Evolutionary conservation across 2,329 filamentous ascomycete species (phyloP), one percentile per base, ranked within the genome.

Genomic region (Atkinsonella texensis): DNA sequence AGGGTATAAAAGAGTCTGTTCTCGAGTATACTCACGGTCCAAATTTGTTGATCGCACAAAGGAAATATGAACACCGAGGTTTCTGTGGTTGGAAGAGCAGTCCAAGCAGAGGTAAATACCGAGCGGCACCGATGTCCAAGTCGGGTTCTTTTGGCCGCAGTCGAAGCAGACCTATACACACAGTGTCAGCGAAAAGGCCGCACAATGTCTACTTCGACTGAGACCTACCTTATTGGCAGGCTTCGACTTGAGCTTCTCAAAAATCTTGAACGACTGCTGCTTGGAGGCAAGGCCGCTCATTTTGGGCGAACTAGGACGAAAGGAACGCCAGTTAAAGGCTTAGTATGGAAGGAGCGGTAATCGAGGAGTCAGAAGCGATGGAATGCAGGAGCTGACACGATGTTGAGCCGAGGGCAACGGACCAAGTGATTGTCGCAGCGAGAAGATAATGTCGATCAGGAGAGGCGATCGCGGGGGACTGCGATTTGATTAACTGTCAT

Each of bases 21-120:
- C 32, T 33, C 7, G 28, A 33, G 44, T 51, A 54, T 32, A 65
- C 89, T 66, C 87, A 97, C 91, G 89, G 70, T 98, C 93, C 69
- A 98, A 86, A 70, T 96, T 96, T 56, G 91, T 97, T 55, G 91
- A 97, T 63, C 93, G 86, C 63, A 98, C 93, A 75, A 98, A 98
- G 61, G 91, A 96, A 71, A 98, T 96, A 72, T 98, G 93, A 55
- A 97, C 91, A 69, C 93, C 93, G 63, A 98, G 83, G 70, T 97
- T 97, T 62, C 93, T 85, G 71, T 98, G 93, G 69, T 96, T 89
- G 52, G 91, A 86, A 42, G 91, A 96, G 74, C 93, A 98, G 73
- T 98, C 93, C 63, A 98, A 84, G 66, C 93, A 98, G 20, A 98
- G 82, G 68, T 97, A 98, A 68, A 98, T 97, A 65, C 88, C 93